Evolutionary conservation across 2,329 filamentous ascomycete genomes (phyloP), one percentile per base, ranked within the genome.

Genomic region (Zymoseptoria brevis): DNA sequence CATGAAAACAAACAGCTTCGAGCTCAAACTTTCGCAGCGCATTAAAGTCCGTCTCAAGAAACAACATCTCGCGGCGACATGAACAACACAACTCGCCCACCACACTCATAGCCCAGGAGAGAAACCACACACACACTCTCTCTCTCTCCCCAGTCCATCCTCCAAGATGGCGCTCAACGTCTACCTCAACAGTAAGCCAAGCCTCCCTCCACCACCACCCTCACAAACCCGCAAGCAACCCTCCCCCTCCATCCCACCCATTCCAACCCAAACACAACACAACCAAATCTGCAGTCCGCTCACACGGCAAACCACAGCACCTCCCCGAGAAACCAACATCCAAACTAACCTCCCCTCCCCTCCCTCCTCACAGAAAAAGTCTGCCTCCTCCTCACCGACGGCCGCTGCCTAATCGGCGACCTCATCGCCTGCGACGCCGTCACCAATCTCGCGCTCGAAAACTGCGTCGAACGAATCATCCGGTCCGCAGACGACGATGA

Each of bases 401-500:
- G 93, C 55, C 87, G 93, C 68, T 96, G 90, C 53, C 74, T 80
- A 61, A 74, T 76, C 66, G 94, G 94, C 60, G 92, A 82, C 2
- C 84, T 99, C 57, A 80, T 93, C 54, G 90, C 89, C 51, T 91
- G 88, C 72, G 94, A 99, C 75, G 87, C 96, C 75, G 85, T 88
- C 69, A 97, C 94, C 66, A 99, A 99, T 75, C 79, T 99, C 63
- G 91, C 97, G 24, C 82, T 99, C 11, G 84, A 86, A 66, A 81
- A 89, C 64, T 90, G 93, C 3, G 79, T 91, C 62, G 94, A 99
- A 75, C 88, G 94, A 66, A 88, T 96, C 63, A 96, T 99, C 68
- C 88, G 90, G 64, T 87, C 88, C 1, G 82, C 83, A 50, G 92
- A 96, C 71, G 90, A 96, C 70, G 82, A 85, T 49, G 90, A 96